phyloP scores from a whole-genome alignment of 495 filamentous ascomycete genomes.

The Tetracladium marchalianum region DNA sequence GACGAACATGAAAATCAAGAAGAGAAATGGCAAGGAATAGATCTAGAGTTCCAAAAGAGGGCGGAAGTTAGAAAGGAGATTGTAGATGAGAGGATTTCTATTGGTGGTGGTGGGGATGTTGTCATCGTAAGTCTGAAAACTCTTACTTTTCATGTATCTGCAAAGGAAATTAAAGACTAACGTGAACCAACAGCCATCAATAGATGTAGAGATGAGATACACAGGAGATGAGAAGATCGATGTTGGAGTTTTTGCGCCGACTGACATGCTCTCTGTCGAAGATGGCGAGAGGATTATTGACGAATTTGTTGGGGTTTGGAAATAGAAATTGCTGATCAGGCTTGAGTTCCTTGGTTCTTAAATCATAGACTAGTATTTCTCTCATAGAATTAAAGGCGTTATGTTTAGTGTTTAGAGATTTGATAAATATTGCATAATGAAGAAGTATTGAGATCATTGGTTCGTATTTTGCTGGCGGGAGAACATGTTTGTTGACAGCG shows the following conservation, averaged over 20 bases:
- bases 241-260: conserved; percentile 26
- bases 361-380: no score
- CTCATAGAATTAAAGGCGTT: no score
- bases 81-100: conserved; percentile 2
- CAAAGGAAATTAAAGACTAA: conserved; percentile 3
- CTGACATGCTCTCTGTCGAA: conserved; percentile 15
- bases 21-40: conserved; percentile 1
- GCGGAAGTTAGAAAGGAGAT: conserved; percentile 6
- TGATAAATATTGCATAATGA: no score
- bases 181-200: conserved; percentile 19
- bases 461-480: no score
- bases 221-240: conserved; percentile 20
- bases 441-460: no score
- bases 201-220: conserved; percentile 27
- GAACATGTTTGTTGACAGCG: no score
- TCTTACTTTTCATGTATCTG: neutral
- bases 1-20: neutral
- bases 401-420: no score
- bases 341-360: no score
- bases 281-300: conserved; percentile 17
- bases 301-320: conserved; percentile 5
- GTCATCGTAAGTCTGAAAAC: neutral
- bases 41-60: conserved; percentile 1
- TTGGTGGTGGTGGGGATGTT: conserved; percentile 1
- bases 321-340: no score